Conservation (phyloP, 2,329 filamentous ascomycete species). For the Neopestalotiopsis clavispora region DNA sequence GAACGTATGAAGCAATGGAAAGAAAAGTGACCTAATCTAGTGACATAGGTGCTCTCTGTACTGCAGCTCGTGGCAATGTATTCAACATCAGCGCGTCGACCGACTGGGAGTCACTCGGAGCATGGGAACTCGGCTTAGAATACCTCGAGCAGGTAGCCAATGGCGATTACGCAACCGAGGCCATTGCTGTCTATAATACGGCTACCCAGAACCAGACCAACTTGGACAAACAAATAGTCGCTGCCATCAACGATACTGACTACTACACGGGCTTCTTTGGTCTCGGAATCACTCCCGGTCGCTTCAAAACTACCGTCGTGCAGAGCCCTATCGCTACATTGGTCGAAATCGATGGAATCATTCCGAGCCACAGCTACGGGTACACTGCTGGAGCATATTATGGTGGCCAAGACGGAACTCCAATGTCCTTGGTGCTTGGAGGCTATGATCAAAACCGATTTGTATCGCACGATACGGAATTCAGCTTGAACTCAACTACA, state of each 20-base stretch:
- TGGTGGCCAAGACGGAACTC: slow-evolving; percentile 49
- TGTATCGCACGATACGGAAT: slow-evolving; percentile 62
- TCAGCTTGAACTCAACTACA: slow-evolving; percentile 58
- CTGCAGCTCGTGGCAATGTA: slow-evolving; percentile 59
- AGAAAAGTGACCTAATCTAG: neutral
- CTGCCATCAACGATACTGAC: slow-evolving; percentile 59
- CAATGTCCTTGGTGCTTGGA: slow-evolving; percentile 68
- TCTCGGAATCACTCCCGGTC: slow-evolving; percentile 59
- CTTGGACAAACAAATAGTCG: slow-evolving; percentile 52
- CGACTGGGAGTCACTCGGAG: slow-evolving; percentile 63
- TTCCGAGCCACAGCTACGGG: slow-evolving; percentile 76
- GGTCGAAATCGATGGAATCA: slow-evolving; percentile 61
- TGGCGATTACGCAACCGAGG: slow-evolving; percentile 67
- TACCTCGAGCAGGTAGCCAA: slow-evolving; percentile 65
- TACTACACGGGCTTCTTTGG: slow-evolving; percentile 62
- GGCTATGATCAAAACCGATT: slow-evolving; percentile 72
- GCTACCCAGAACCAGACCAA: slow-evolving; percentile 42
- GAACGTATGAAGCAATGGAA: neutral
- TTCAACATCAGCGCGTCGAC: slow-evolving; percentile 59
- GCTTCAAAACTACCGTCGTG: slow-evolving; percentile 54
- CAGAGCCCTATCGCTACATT: slow-evolving; percentile 60
- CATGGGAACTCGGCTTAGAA: slow-evolving; percentile 63
- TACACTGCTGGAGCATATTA: slow-evolving; percentile 80
- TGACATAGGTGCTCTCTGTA: slow-evolving; percentile 54
- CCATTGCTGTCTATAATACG: slow-evolving; percentile 46